Evolutionary conservation across 176 grass and related monocot species (phyloP).

Genomic region (Musa schizocarpa): DNA sequence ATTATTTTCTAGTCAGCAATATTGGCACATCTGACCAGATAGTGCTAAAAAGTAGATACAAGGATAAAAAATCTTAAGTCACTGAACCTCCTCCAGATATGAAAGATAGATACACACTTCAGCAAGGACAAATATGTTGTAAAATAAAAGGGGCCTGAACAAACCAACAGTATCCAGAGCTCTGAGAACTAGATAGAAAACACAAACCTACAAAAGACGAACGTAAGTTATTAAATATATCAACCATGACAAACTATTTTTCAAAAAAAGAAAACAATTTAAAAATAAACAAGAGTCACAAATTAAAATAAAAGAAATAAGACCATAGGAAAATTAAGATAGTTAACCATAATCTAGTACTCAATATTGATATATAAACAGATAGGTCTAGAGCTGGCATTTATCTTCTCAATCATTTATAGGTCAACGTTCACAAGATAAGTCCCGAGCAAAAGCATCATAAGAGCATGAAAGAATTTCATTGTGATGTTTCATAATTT

Average conservation of each 20-base stretch:
- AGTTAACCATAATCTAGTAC: background rate
- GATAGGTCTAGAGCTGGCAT: too few species aligned
- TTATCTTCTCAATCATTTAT: background rate
- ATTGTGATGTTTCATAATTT: too few species aligned
- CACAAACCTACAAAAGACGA: conserved; percentile 55
- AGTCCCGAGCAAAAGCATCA: too few species aligned
- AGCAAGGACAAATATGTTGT: background rate
- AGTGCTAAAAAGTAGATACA: background rate
- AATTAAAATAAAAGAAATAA: background rate
- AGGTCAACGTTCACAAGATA: background rate
- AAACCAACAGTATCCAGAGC: conserved; percentile 92
- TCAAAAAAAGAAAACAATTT: too few species aligned
- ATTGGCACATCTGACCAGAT: too few species aligned
- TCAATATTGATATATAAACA: background rate
- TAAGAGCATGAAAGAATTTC: too few species aligned
- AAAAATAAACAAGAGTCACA: too few species aligned
- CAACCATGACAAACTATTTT: background rate
- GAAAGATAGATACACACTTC: background rate
- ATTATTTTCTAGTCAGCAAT: too few species aligned
- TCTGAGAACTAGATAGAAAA: conserved; percentile 98
- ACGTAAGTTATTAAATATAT: background rate
- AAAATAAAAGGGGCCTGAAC: conserved; percentile 10
- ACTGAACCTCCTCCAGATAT: background rate
- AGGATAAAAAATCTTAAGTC: background rate
- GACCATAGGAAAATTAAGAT: background rate